Evolutionary conservation across 2,329 filamentous ascomycete species (phyloP).

Genomic region (Emmonsiellopsis sp.): DNA sequence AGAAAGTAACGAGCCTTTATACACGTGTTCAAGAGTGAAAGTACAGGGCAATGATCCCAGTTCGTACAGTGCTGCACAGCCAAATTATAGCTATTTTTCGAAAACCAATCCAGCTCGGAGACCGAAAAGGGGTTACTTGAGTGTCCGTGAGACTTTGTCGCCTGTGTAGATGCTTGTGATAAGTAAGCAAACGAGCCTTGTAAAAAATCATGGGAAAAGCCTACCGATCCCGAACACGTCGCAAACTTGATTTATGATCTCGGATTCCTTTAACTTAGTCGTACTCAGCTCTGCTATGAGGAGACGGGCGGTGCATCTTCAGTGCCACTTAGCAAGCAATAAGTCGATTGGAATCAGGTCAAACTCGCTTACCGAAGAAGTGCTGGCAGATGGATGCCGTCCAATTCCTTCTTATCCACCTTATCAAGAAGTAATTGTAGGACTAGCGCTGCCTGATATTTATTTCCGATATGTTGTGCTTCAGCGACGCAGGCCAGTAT

Average conservation of each 20-base stretch:
- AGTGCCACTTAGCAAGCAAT: neutral
- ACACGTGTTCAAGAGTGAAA: slow-evolving; percentile 45
- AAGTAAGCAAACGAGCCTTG: neutral
- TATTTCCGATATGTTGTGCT: slow-evolving; percentile 57
- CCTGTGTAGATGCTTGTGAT: slow-evolving; percentile 32
- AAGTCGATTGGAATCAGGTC: neutral
- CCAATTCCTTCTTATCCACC: slow-evolving; percentile 39
- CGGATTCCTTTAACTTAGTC: slow-evolving; percentile 12
- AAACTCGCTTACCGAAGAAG: slow-evolving; percentile 49
- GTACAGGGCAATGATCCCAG: slow-evolving; percentile 46
- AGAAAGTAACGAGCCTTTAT: slow-evolving; percentile 23
- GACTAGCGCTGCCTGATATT: slow-evolving; percentile 47
- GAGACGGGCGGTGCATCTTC: slow-evolving; percentile 36
- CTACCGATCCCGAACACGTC: slow-evolving; percentile 43
- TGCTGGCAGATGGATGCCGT: slow-evolving; percentile 50
- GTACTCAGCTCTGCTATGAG: slow-evolving; percentile 35
- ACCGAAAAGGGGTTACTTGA: slow-evolving; percentile 47
- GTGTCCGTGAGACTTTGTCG: slow-evolving; percentile 32
- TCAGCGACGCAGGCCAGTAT: slow-evolving; percentile 75
- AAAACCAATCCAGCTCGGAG: slow-evolving; percentile 73
- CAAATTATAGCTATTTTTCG: slow-evolving; percentile 70
- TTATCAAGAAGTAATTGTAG: slow-evolving; percentile 53
- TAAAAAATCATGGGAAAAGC: slow-evolving; percentile 3
- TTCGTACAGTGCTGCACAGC: slow-evolving; percentile 53
- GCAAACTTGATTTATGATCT: slow-evolving; percentile 43